Percentiles rank a stretch among this genome's conserved stretches.
Evolutionary conservation across 2,329 filamentous ascomycete genomes (phyloP).

Genomic region (Claviceps sorghi): DNA sequence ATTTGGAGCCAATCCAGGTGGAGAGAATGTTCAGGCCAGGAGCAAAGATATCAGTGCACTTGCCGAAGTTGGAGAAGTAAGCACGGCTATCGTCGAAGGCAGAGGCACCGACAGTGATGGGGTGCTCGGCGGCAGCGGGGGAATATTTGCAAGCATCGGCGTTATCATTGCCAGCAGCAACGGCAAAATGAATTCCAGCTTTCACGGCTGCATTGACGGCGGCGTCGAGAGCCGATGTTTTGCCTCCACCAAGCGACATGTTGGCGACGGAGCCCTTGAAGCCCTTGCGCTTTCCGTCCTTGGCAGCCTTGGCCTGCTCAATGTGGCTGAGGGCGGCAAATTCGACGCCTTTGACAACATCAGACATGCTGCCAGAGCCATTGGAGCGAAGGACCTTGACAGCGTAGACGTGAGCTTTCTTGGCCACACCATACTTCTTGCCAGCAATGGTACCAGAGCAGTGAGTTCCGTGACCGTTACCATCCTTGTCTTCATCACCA

Average conservation of each 20-base stretch:
- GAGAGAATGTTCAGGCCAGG: constrained; percentile 94
- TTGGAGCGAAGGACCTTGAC: constrained; percentile 98
- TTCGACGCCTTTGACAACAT: constrained; percentile 97
- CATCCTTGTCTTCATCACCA: constrained; percentile 76
- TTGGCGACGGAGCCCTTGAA: constrained; percentile 99
- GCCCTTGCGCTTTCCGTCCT: constrained; percentile 80
- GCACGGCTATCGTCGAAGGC: constrained; percentile 89
- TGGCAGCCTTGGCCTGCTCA: constrained; percentile 60
- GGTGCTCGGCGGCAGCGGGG: constrained; percentile 78
- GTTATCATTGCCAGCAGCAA: constrained; percentile 97
- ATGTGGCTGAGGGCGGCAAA: constrained; percentile 73
- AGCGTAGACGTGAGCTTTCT: constrained; percentile 93
- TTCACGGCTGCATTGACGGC: constrained; percentile 89
- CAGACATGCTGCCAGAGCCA: constrained; percentile 95
- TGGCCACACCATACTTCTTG: constrained; percentile 98
- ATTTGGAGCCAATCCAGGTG: constrained; percentile 95
- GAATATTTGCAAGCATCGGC: constrained; percentile 99
- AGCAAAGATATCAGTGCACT: constrained; percentile 98
- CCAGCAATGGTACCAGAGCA: constrained; percentile 96
- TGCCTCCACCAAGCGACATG: constrained; percentile 98
- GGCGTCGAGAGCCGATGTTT: constrained; percentile 78
- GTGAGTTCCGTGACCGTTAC: constrained; percentile 97
- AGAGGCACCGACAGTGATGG: constrained; percentile 90
- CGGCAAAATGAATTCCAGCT: constrained; percentile 89
- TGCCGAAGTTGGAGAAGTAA: constrained; percentile 99